phyloP scores from a whole-genome alignment of 208 protist species.

The Trypanosoma brucei region DNA sequence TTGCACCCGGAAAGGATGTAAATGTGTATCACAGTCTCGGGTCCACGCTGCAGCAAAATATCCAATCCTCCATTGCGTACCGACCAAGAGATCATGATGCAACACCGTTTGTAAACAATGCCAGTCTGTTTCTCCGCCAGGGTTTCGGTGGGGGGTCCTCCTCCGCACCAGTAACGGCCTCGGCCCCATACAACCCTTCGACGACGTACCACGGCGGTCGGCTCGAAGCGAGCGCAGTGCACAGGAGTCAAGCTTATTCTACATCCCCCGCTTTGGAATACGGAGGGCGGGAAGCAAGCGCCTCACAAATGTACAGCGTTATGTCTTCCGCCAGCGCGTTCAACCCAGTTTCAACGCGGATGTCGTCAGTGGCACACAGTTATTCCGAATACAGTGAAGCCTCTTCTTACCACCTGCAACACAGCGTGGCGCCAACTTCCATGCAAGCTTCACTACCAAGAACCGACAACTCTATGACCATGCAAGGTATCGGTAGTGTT shows the following conservation, averaged over 20 bases:
- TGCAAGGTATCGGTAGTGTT: neutral
- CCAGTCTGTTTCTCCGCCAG: conserved; percentile 39
- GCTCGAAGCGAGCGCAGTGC: conserved; percentile 61
- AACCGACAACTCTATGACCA: neutral
- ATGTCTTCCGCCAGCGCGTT: conserved; percentile 32
- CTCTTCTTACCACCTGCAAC: conserved; percentile 78
- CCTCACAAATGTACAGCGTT: conserved; percentile 35
- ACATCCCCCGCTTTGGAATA: conserved; percentile 1
- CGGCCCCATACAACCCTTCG: conserved; percentile 30
- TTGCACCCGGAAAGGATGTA: conserved; percentile 61
- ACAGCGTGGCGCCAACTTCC: conserved; percentile 25
- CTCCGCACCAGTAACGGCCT: conserved; percentile 17
- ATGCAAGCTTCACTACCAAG: conserved; percentile 20
- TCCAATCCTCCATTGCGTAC: conserved; percentile 28
- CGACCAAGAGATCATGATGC: conserved; percentile 36
- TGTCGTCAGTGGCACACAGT: conserved; percentile 11
- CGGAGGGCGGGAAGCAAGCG: conserved; percentile 3
- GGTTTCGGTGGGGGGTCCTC: conserved; percentile 9
- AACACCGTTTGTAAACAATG: conserved; percentile 71
- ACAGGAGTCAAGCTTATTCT: conserved; percentile 47
- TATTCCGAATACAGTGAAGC: conserved; percentile 44
- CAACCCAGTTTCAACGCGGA: conserved; percentile 24
- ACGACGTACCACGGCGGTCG: conserved; percentile 42
- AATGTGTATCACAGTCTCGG: conserved; percentile 78
- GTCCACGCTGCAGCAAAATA: conserved; percentile 42